These are phyloP conservation scores for Misopates orontium DNA, from an alignment of 257 asterid genomes.

Conservation along the genomic window DNA sequence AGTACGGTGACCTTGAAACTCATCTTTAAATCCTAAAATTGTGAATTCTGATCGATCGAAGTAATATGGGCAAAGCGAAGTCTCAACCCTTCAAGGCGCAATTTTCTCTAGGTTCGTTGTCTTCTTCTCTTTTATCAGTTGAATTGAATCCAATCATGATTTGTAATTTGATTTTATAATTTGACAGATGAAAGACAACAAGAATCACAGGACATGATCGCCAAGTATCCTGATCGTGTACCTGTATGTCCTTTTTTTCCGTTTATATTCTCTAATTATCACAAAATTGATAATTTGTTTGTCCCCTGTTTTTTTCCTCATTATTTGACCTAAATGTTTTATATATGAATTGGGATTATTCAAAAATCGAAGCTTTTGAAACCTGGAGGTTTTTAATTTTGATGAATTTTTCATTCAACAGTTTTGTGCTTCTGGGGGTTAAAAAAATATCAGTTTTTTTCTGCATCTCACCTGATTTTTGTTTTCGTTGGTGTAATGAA, in stretches of 20 bases:
- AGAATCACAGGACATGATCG: conserved; percentile 79
- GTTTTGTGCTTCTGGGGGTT: not conserved
- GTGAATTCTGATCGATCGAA: conserved; percentile 12
- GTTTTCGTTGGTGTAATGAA: not conserved
- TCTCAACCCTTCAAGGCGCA: conserved; percentile 56
- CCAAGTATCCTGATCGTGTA: conserved; percentile 86
- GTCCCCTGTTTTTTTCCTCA: too few relatives aligned
- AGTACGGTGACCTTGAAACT: too few relatives aligned
- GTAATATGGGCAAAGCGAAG: conserved; percentile 57
- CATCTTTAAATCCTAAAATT: too few relatives aligned
- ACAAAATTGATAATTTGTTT: too few relatives aligned
- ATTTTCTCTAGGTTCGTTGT: conserved; percentile 52
- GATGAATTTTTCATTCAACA: not conserved
- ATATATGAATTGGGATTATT: not conserved
- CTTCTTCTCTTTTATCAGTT: not conserved
- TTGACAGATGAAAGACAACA: conserved; percentile 62
- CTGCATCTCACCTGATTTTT: not conserved
- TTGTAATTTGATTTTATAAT: not conserved
- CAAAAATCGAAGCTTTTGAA: not conserved
- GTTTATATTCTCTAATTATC: too few relatives aligned
- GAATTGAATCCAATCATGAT: not conserved
- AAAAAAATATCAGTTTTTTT: not conserved
- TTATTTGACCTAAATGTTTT: too few relatives aligned
- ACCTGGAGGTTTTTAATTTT: not conserved
- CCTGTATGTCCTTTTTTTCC: conserved; percentile 51